Conservation (phyloP, 2,329 filamentous ascomycete species). For the Chrysoporthe cubensis region DNA sequence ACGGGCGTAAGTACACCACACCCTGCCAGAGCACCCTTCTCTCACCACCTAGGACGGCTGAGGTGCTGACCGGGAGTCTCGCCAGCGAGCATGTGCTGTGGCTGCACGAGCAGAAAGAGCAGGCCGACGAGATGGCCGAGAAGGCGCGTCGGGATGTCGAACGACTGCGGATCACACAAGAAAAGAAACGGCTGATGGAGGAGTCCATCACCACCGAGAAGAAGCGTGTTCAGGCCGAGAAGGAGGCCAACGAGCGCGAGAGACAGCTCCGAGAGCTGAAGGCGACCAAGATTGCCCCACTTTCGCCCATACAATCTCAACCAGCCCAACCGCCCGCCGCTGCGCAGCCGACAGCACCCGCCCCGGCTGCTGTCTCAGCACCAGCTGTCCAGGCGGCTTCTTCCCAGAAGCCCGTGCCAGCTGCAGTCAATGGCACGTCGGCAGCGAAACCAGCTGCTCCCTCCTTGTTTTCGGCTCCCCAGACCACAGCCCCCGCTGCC, state of each 20-base stretch:
- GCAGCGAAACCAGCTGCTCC: constrained; percentile 2
- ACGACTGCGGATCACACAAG: constrained; percentile 28
- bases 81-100: constrained; percentile 37
- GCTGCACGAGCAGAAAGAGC: constrained; percentile 34
- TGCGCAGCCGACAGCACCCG: constrained; percentile 14
- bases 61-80: constrained; percentile 26
- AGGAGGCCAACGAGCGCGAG: constrained; percentile 21
- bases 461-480: constrained; percentile 4
- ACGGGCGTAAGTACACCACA: constrained; percentile 22
- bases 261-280: constrained; percentile 23
- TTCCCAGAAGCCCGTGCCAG: constrained; percentile 1
- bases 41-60: neutral
- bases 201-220: constrained; percentile 39
- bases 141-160: constrained; percentile 33
- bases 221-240: constrained; percentile 24
- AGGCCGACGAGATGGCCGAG: constrained; percentile 33
- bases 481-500: neutral
- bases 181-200: constrained; percentile 16
- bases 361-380: constrained; percentile 14
- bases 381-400: neutral
- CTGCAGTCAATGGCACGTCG: constrained; percentile 19
- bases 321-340: constrained; percentile 16
- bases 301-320: constrained; percentile 23
- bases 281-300: constrained; percentile 18
- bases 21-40: no score